Conservation (phyloP, 176 grass and related monocot genomes). For the Zizania latifolia region DNA sequence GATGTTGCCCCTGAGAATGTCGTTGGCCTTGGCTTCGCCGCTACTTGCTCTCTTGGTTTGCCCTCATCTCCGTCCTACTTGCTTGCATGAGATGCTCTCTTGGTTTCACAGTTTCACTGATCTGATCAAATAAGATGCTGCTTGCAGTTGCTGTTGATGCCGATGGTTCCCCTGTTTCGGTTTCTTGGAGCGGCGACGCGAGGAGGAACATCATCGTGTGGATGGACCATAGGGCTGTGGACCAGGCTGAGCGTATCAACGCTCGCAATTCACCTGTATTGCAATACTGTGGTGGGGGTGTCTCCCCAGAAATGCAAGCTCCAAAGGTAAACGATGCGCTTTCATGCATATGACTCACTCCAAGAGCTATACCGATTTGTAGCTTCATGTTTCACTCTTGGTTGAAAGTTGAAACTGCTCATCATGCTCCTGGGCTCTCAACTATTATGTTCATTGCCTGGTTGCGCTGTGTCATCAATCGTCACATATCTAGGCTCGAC, state of each 20-base stretch:
- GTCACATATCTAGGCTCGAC: too few species aligned
- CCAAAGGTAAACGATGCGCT: conserved; percentile 98
- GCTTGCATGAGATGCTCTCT: background rate
- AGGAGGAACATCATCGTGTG: conserved; percentile 94
- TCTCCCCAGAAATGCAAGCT: conserved; percentile 96
- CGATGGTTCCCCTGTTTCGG: conserved; percentile 80
- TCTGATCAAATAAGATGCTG: conserved; percentile 6
- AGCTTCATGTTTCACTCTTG: background rate
- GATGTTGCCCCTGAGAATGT: conserved; percentile 58
- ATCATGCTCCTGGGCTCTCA: background rate
- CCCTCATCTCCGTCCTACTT: background rate
- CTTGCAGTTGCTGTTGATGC: conserved; percentile 80
- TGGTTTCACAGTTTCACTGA: background rate
- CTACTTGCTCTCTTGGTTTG: conserved; percentile 94
- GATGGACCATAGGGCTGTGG: conserved; percentile 96
- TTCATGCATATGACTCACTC: background rate
- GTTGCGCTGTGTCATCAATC: conserved; percentile 1
- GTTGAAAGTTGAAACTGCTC: background rate
- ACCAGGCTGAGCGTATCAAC: conserved; percentile 83
- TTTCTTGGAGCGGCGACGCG: conserved; percentile 79
- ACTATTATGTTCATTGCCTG: background rate
- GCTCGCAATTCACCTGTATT: conserved; percentile 68
- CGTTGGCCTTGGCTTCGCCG: conserved; percentile 65
- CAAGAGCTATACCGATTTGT: background rate
- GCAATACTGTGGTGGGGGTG: conserved; percentile 79